Conservation (phyloP, 306 rosid species). For the Begonia loranthoides region DNA sequence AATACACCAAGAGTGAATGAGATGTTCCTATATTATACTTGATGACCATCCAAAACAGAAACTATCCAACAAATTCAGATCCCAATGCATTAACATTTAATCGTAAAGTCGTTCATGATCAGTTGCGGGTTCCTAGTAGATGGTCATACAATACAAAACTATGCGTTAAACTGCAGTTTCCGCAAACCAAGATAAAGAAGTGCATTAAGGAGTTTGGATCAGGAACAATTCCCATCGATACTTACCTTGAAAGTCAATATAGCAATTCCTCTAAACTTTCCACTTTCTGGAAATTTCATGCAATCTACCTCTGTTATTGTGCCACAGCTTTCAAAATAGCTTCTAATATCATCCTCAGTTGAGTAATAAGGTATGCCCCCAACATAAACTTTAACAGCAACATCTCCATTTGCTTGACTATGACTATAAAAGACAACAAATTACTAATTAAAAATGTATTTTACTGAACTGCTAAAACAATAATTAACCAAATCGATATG, state of each 20-base stretch:
- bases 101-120: too few species aligned
- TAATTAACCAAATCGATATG: background rate
- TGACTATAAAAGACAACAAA: slow-evolving; percentile 24
- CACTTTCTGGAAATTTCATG: slow-evolving; percentile 84
- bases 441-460: background rate
- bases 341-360: slow-evolving; percentile 76
- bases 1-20: too few species aligned
- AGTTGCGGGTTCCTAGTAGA: too few species aligned
- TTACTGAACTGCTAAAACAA: background rate
- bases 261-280: slow-evolving; percentile 92
- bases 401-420: slow-evolving; percentile 36
- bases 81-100: too few species aligned
- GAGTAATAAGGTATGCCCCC: slow-evolving; percentile 97
- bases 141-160: too few species aligned
- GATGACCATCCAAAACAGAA: too few species aligned
- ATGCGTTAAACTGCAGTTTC: too few species aligned
- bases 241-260: slow-evolving; percentile 73
- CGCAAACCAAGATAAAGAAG: too few species aligned
- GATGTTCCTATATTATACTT: too few species aligned
- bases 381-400: slow-evolving; percentile 59
- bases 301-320: slow-evolving; percentile 77
- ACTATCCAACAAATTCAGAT: too few species aligned
- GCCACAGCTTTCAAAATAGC: slow-evolving; percentile 84
- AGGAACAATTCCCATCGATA: background rate
- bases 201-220: too few species aligned